Base-by-base conservation (phyloP, 352 stramenopile genomes). In the Pythium rhizo-oryzae region DNA sequence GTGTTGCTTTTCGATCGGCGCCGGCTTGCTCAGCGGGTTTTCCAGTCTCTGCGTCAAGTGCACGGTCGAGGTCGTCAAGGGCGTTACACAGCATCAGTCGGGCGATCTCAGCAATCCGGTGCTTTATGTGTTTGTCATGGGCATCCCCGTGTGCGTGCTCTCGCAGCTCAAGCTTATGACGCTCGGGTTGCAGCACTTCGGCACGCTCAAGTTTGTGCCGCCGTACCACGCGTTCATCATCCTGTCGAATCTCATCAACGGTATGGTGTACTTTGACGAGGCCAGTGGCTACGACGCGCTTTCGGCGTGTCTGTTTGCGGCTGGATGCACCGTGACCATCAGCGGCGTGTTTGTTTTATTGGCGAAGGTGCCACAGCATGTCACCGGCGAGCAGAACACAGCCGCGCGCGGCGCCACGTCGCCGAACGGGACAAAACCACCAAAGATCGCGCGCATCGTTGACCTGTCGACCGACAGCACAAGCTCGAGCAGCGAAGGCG, bases 171-270 rank as follows among this genome's bases (percentile, higher is more conserved):
- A 71, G 24, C 62, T 80, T 49, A 74, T 82, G 72, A 77, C 56
- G 19, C 53, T 74, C 8, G 76, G 76, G 2, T 52, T 82, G 18
- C 25, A 74, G 37, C 50, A 72, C 65, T 82, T 82, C 41, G 76
- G 76, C 16, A 78, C 76, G 30, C 70, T 82, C 70, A 82, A 82
- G 67, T 80, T 79, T 63, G 70, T 82, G 39, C 72, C 76, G 15
- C 65, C 67, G n/a, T 80, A 82, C 61, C 76, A 80, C 51, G 76
- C 69, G n/a, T 80, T 78, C 53, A 78, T 82, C 65, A 80, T 80
- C 50, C 41, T 80, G n/a, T 80, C 72, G 15, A 82, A 82, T 58
- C 49, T 82, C 13, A 55, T 77, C 24, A 79, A 79, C 53, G 76
- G 72, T 21, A 75, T 82, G 72, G 67, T 82, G 8, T 80, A 72